Percentiles rank a stretch among this genome's conserved stretches.
Conservation (phyloP, 192 early-diverging fungal species). For the Chytriomyces hyalinus region DNA sequence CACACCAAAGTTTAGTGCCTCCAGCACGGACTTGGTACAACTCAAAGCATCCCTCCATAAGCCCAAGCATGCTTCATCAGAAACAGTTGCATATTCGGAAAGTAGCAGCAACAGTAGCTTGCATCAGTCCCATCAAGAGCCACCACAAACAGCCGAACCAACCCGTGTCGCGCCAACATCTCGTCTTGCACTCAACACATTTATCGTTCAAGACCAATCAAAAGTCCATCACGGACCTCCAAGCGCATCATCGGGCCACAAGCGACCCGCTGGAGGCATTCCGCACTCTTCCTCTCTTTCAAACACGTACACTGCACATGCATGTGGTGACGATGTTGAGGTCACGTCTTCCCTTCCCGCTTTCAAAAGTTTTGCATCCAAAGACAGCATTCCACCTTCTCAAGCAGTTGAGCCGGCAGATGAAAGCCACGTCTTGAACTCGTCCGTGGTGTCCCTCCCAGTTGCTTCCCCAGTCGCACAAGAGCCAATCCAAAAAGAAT, state of each 20-base stretch:
- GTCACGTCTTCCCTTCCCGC: not conserved
- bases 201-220: constrained; percentile 45
- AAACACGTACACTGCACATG: not conserved
- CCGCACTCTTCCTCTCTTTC: constrained; percentile 8
- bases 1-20: too few species aligned
- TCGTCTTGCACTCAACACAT: constrained; percentile 43
- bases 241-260: not conserved
- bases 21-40: too few species aligned
- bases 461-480: not conserved
- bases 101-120: too few species aligned
- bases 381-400: not conserved
- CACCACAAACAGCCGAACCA: constrained; percentile 8
- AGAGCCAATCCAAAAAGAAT: not conserved
- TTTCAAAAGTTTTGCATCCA: not conserved
- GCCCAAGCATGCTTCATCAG: too few species aligned
- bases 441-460: not conserved
- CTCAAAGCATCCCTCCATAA: too few species aligned
- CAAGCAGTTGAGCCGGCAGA: too few species aligned
- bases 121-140: too few species aligned
- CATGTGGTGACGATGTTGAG: not conserved
- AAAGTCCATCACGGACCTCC: not conserved
- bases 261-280: not conserved
- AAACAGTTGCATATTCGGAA: too few species aligned
- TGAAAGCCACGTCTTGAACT: not conserved
- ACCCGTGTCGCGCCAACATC: constrained; percentile 18